phyloP scores from a whole-genome alignment of 208 protist genomes.

The Leishmania arabica region DNA sequence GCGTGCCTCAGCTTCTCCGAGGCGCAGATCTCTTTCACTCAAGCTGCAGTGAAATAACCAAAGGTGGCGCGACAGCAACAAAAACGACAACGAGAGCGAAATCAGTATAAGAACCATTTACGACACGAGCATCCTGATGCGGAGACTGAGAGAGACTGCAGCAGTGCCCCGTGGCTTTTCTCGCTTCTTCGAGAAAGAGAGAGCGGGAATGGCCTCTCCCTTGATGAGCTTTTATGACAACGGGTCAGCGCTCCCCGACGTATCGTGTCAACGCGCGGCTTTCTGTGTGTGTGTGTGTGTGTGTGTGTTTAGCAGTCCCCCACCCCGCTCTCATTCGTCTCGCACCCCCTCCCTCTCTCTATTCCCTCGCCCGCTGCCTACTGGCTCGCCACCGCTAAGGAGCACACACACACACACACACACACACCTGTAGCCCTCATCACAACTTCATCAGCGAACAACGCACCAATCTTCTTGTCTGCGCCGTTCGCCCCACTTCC shows the following conservation, averaged over 20 bases:
- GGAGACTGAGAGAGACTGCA: neutral
- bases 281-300: neutral
- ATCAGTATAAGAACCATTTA: neutral
- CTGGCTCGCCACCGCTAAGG: neutral
- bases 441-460: neutral
- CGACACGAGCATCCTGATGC: neutral
- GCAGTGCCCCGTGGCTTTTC: neutral
- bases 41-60: neutral
- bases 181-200: neutral
- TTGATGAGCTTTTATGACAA: neutral
- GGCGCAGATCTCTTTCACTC: neutral
- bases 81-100: neutral
- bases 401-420: constrained; percentile 20
- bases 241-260: neutral
- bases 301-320: neutral
- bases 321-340: neutral
- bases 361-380: neutral
- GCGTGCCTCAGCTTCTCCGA: neutral
- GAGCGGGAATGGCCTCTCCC: neutral
- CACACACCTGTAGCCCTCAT: constrained; percentile 6
- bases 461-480: neutral
- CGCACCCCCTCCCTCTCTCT: neutral
- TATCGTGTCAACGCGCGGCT: neutral
- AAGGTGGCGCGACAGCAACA: neutral
- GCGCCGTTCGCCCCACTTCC: neutral